Evolutionary conservation across 2,329 filamentous ascomycete genomes (phyloP).

Genomic region (Ceratocystis alfenasii): DNA sequence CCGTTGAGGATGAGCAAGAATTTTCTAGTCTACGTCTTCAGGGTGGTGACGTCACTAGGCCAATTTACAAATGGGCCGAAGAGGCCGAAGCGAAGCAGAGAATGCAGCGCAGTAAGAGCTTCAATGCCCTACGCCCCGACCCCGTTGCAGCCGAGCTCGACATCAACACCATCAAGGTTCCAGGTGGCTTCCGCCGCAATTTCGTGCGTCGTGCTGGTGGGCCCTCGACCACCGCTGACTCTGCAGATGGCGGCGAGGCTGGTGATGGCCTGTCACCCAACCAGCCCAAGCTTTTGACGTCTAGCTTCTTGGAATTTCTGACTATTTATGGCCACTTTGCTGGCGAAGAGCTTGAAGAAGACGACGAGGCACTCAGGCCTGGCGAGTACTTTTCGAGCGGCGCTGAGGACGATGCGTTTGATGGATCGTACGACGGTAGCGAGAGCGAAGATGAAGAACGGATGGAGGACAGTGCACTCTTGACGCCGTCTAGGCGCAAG

Average conservation of each 20-base stretch:
- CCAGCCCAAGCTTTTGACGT: slow-evolving; percentile 64
- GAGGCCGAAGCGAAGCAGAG: slow-evolving; percentile 62
- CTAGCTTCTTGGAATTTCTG: slow-evolving; percentile 89
- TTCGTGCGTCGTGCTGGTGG: slow-evolving; percentile 58
- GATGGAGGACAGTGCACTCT: slow-evolving; percentile 76
- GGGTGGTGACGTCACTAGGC: slow-evolving; percentile 85
- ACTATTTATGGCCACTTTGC: slow-evolving; percentile 95
- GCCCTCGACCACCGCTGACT: slow-evolving; percentile 24
- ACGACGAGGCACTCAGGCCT: slow-evolving; percentile 75
- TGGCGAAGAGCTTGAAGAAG: slow-evolving; percentile 90
- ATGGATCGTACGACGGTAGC: slow-evolving; percentile 33
- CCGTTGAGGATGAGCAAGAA: slow-evolving; percentile 54
- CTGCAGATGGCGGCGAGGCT: slow-evolving; percentile 26
- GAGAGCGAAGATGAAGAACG: slow-evolving; percentile 57
- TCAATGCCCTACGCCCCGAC: slow-evolving; percentile 62
- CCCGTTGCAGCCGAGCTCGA: slow-evolving; percentile 71
- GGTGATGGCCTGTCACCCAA: slow-evolving; percentile 7
- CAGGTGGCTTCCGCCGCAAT: slow-evolving; percentile 85
- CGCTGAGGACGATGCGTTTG: slow-evolving; percentile 50
- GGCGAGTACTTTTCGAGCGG: slow-evolving; percentile 88
- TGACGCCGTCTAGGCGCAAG: slow-evolving; percentile 62
- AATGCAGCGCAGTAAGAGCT: slow-evolving; percentile 75
- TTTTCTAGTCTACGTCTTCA: slow-evolving; percentile 90
- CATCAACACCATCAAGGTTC: slow-evolving; percentile 82
- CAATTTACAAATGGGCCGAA: slow-evolving; percentile 95